Evolutionary conservation across 2,329 filamentous ascomycete genomes (phyloP), one percentile per base, ranked within the genome.

Genomic region (Neofusicoccum laricinum): DNA sequence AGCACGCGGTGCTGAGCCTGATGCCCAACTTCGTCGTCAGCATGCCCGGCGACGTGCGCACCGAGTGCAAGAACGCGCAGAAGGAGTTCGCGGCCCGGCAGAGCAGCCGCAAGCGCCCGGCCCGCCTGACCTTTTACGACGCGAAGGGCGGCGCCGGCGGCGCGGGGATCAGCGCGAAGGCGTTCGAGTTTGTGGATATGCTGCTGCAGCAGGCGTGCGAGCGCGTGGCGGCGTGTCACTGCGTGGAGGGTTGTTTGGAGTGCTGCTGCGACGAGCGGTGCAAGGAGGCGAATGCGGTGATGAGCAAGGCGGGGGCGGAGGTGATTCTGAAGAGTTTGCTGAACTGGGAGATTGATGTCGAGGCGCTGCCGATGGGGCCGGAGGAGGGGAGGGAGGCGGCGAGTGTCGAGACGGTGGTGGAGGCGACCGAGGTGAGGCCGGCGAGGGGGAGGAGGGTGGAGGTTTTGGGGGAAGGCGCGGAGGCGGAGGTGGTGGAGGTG

Each of bases 61-160:
- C 95, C 0, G 95, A 98, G 77, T 98, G 95, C 77, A 98, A 98
- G 80, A 87, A 89, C 65, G 88, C 89, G 2, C 81, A 90, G 66
- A 98, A 98, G 76, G 94, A 98, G 76, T 92, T 97, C 67, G 87
- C 91, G 0, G 86, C 86, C 69, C 81, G 82, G 61, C 87, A 90
- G 71, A 88, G 86, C 0, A 79, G 80, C 32, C 85, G 93, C 34
- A 97, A 97, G 78, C 84, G 95, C 3, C 95, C 94, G 0, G 95
- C 93, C 0, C 82, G 95, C 0, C 78, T 99, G 53, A 97, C 92
- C 0, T 97, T 99, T 72, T 99, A 98, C 77, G 95, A 98, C 74
- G 90, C 92, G 2, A 97, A 96, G 77, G 95, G 95, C 7, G 94
- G 94, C 0, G 85, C 90, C 0, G 85, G 86, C 48, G 94, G 94